A percentile compares a stretch with the other conserved stretches of the same genome.
phyloP scores from a whole-genome alignment of 305 asterid species.

The Fraxinus baroniana region DNA sequence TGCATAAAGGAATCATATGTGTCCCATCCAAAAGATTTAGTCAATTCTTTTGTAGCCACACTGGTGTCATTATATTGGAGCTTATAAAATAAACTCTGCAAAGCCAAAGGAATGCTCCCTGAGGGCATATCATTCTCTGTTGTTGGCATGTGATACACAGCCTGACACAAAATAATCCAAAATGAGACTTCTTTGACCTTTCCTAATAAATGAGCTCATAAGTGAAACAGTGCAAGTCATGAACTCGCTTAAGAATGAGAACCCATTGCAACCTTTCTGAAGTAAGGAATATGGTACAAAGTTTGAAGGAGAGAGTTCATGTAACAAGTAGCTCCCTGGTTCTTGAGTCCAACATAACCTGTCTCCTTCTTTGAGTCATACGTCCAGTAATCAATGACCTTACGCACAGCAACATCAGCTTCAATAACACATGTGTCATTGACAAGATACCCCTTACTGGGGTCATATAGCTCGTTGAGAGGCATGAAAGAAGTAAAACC shows the following conservation, averaged over 20 bases:
- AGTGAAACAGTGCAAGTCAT: conserved; percentile 10
- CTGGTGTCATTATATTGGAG: conserved; percentile 84
- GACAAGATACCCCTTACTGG: conserved; percentile 75
- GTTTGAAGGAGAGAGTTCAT: conserved; percentile 93
- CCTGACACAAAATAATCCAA: conserved; percentile 46
- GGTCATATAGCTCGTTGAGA: conserved; percentile 81
- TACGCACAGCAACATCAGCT: conserved; percentile 92
- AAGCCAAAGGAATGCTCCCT: no score
- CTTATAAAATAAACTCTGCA: conserved; percentile 88
- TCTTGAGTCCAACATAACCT: conserved; percentile 90
- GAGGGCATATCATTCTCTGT: conserved; percentile 93
- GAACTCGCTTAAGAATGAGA: conserved; percentile 21
- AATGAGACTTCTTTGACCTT: conserved; percentile 29
- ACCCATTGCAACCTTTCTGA: conserved; percentile 62
- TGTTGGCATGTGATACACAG: conserved; percentile 93
- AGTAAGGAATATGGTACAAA: conserved; percentile 83
- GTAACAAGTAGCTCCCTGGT: conserved; percentile 96
- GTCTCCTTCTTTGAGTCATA: conserved; percentile 95
- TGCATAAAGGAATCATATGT: conserved; percentile 90
- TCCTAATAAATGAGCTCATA: conserved; percentile 19
- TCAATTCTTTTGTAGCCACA: conserved; percentile 89
- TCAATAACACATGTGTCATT: conserved; percentile 75
- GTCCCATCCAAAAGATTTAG: conserved; percentile 96
- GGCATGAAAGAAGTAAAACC: conserved; percentile 95
- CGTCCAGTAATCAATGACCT: conserved; percentile 87